phyloP scores from a whole-genome alignment of 306 rosid species.

The Pterocarpus macrocarpus region DNA sequence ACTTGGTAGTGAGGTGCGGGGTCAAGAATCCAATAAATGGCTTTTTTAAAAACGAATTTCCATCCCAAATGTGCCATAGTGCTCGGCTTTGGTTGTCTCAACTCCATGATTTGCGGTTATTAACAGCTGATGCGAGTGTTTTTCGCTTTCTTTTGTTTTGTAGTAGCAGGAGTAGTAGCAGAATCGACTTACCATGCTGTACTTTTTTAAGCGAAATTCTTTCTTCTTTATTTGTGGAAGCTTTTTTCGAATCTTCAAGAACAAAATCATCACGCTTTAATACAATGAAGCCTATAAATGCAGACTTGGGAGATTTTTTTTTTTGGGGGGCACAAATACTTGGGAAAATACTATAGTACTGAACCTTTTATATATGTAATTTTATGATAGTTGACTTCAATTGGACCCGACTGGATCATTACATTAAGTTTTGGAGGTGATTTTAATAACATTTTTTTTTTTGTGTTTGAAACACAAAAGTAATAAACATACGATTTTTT shows the following conservation, averaged over 20 bases:
- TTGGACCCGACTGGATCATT: too few species aligned
- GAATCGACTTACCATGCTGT: background rate
- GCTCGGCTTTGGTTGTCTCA: constrained; percentile 14
- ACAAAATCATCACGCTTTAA: background rate
- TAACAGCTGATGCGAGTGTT: background rate
- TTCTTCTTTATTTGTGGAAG: background rate
- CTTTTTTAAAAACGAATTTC: background rate
- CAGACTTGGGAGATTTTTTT: too few species aligned
- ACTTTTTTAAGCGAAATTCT: background rate
- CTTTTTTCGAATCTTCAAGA: too few species aligned
- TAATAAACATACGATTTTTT: too few species aligned
- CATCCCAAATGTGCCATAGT: background rate
- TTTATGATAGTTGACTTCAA: too few species aligned
- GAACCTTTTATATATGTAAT: too few species aligned
- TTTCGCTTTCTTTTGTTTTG: background rate
- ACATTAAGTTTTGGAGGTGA: too few species aligned
- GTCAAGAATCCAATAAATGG: constrained; percentile 7
- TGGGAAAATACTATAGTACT: too few species aligned
- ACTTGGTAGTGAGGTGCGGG: background rate
- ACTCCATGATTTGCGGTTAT: constrained; percentile 49
- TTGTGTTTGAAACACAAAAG: too few species aligned
- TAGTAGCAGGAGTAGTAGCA: background rate
- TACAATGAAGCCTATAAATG: background rate
- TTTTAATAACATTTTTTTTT: too few species aligned
- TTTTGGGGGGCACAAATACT: too few species aligned